Evolutionary conservation across 1,139 yeast species (phyloP).

Genomic region (Debaryomyces subglobosus): DNA sequence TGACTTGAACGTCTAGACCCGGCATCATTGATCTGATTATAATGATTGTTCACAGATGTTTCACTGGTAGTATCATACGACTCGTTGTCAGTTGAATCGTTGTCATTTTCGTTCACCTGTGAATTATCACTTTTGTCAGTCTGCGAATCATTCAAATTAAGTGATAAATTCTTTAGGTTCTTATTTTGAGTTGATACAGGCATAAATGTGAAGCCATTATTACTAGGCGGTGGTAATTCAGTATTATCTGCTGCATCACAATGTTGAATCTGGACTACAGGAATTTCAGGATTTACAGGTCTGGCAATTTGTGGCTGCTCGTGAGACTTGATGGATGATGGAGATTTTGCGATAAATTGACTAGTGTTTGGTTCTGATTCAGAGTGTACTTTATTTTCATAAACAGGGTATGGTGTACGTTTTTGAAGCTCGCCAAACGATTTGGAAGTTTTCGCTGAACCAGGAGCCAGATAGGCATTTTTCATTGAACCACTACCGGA

Average conservation of each 20-base stretch:
- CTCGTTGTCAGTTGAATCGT: slow-evolving; percentile 13
- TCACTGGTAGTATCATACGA: slow-evolving; percentile 22
- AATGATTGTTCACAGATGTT: slow-evolving; percentile 16
- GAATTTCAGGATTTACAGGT: not conserved
- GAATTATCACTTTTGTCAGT: slow-evolving; percentile 12
- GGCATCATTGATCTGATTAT: not conserved
- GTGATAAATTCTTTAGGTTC: slow-evolving; percentile 36
- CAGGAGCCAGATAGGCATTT: not conserved
- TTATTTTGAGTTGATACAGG: slow-evolving; percentile 15
- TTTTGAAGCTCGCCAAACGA: slow-evolving; percentile 5
- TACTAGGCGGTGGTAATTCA: slow-evolving; percentile 1
- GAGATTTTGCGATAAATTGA: not conserved
- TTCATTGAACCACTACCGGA: not conserved
- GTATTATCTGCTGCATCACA: not conserved
- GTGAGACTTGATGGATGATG: not conserved
- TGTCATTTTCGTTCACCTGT: slow-evolving; percentile 12
- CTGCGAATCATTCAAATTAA: slow-evolving; percentile 22
- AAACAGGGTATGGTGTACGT: slow-evolving; percentile 2
- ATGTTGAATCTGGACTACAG: not conserved
- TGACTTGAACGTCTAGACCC: slow-evolving; percentile 6
- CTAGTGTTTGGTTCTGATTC: slow-evolving; percentile 1
- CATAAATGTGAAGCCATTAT: not conserved
- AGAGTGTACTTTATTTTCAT: not conserved
- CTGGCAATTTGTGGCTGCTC: not conserved
- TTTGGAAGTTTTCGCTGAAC: not conserved